Base-by-base conservation (phyloP, 1,139 yeast species). In the Suhomyces bokatorum region DNA sequence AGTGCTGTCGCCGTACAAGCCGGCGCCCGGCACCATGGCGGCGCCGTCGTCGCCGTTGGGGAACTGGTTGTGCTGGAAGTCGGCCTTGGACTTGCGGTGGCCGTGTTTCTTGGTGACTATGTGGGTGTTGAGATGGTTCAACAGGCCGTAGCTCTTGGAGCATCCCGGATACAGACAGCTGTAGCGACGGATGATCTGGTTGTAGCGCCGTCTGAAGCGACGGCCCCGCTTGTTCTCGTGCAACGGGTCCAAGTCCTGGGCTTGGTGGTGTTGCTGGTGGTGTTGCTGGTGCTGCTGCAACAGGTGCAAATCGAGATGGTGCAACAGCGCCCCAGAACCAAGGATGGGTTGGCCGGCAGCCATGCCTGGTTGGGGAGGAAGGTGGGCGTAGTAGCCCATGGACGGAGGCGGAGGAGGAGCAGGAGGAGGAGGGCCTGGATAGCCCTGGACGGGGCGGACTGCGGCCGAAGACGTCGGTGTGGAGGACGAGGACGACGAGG, bases 121-220 rank as follows among this genome's bases (percentile, higher is more conserved):
- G 60, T 86, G 95, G 12, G 91, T 86, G 60, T 86, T 86, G 40
- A 86, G 67, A 62, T 86, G 95, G 62, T 86, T 86, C 40, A 86
- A 67, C 17, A 89, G 83, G 2, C 95, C 95, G 59, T 86, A 86
- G 40, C 85, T 81, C 63, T 86, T 86, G 35, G 75, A 67, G 57
- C 95, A 86, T 2, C 78, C 80, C 10, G 77, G 75, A 54, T 57
- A 81, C 40, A 77, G 76, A 60, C 95, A 86, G 39, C 67, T 70
- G 63, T 84, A 86, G 35, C 83, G 67, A 37, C 95, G 71, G 43
- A 81, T 81, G 56, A 86, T 84, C 59, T 86, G 91, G 54, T 82
- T 81, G 54, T 82, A 84, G 37, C 84, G 71, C 48, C 91, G 72
- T 53, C 95, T 72, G 44, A 84, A 83, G 35, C 91, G 67, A 46